phyloP scores from a whole-genome alignment of 2,329 filamentous ascomycete genomes.

The Acarospora socialis region DNA sequence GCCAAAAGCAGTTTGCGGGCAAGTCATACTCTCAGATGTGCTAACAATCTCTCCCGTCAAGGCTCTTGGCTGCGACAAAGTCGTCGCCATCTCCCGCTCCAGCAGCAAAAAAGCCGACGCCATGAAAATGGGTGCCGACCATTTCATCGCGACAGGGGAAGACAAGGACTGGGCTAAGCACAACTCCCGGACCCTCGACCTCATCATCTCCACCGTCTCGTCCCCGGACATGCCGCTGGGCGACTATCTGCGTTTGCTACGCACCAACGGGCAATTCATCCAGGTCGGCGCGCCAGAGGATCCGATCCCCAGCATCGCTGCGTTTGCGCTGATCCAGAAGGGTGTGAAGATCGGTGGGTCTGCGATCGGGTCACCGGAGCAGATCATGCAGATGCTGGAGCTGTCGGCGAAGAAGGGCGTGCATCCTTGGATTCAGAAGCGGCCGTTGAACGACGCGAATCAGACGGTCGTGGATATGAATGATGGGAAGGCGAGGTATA shows the following conservation, averaged over 20 bases:
- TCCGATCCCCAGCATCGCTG: constrained; percentile 37
- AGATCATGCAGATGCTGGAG: constrained; percentile 31
- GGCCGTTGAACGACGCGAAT: constrained; percentile 30
- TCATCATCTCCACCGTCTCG: constrained; percentile 45
- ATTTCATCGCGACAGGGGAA: constrained; percentile 43
- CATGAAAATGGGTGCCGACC: constrained; percentile 38
- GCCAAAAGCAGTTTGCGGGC: too few relatives aligned
- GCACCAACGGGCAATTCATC: constrained; percentile 45
- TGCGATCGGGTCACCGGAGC: constrained; percentile 26
- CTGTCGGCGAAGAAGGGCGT: constrained; percentile 29
- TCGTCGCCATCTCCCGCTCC: constrained; percentile 41
- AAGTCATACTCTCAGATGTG: constrained; percentile 11
- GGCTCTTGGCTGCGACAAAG: constrained; percentile 52
- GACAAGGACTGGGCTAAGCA: constrained; percentile 39
- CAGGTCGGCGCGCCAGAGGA: constrained; percentile 55
- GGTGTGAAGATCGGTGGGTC: constrained; percentile 38
- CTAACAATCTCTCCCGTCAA: too few relatives aligned
- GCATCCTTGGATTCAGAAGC: constrained; percentile 28
- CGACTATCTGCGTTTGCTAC: constrained; percentile 47
- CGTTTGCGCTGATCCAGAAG: constrained; percentile 45
- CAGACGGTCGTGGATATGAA: constrained; percentile 30
- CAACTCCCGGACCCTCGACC: constrained; percentile 35
- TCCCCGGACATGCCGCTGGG: constrained; percentile 27
- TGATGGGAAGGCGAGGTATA: constrained; percentile 31
- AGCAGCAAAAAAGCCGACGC: constrained; percentile 38